Evolutionary conservation across 1,284 basidiomycete species (phyloP).

Genomic region (Sanghuangporus weigelae): DNA sequence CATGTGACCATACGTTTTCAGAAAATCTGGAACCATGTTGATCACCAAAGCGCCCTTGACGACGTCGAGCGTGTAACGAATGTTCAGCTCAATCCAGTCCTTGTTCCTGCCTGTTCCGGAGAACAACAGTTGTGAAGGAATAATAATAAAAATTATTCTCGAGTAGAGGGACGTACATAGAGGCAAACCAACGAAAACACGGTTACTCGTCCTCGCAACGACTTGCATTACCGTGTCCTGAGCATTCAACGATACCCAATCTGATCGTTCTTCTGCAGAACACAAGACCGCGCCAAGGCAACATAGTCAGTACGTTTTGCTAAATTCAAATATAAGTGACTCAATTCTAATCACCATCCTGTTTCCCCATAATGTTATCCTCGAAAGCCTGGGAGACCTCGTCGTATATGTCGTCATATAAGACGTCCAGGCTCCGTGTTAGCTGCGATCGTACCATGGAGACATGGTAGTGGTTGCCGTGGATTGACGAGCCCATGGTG

Average conservation of each 20-base stretch:
- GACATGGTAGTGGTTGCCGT: constrained; percentile 22
- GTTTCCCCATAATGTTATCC: constrained; percentile 13
- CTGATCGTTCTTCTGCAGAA: constrained; percentile 22
- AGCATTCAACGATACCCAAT: constrained; percentile 34
- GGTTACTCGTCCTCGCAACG: constrained; percentile 34
- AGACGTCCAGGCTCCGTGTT: constrained; percentile 21
- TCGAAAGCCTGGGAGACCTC: constrained; percentile 20
- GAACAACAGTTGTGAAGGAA: neutral
- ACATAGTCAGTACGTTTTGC: neutral
- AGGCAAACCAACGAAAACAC: constrained; percentile 37
- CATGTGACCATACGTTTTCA: constrained; percentile 31
- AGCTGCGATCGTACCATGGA: constrained; percentile 22
- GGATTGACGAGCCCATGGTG: constrained; percentile 9
- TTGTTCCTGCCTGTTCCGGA: constrained; percentile 34
- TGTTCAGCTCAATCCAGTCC: constrained; percentile 33
- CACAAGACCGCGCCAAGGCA: constrained; percentile 6
- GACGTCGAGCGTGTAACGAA: constrained; percentile 29
- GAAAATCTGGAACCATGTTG: constrained; percentile 31
- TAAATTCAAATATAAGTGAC: neutral
- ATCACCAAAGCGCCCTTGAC: constrained; percentile 25
- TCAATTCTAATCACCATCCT: neutral
- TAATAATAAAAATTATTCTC: neutral
- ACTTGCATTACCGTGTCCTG: constrained; percentile 33
- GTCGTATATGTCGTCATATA: constrained; percentile 22
- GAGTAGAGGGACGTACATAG: constrained; percentile 27